Conservation (phyloP, 805 yeast genomes). For the Cyberlindnera suaveolens region DNA sequence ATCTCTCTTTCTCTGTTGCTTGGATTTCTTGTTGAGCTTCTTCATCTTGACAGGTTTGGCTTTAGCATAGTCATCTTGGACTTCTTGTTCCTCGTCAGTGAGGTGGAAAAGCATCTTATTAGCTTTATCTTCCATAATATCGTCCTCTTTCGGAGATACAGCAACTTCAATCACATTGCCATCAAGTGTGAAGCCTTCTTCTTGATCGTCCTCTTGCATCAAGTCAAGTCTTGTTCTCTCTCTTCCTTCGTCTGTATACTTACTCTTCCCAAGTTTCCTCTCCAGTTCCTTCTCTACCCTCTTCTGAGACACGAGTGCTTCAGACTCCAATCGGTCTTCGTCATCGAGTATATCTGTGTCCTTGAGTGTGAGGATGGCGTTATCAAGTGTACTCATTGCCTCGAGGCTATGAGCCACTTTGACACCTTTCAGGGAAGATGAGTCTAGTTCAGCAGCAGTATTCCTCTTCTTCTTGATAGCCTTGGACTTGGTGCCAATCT, state of each 20-base stretch:
- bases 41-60: conserved; percentile 27
- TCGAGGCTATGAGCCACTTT: conserved; percentile 16
- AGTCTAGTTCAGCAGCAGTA: neutral
- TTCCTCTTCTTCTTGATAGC: neutral
- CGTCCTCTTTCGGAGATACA: neutral
- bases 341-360: conserved; percentile 18
- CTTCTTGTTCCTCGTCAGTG: conserved; percentile 9
- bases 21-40: conserved; percentile 20
- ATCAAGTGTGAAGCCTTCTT: conserved; percentile 12
- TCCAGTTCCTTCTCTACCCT: conserved; percentile 13
- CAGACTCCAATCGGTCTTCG: conserved; percentile 20
- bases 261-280: conserved; percentile 7
- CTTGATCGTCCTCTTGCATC: conserved; percentile 9
- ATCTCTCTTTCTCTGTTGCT: conserved; percentile 7
- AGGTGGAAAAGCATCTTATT: conserved; percentile 10
- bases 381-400: conserved; percentile 8
- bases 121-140: neutral
- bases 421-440: conserved; percentile 8
- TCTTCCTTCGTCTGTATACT: conserved; percentile 11
- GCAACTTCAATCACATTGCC: conserved; percentile 4
- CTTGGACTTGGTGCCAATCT: conserved; percentile 5
- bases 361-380: conserved; percentile 19
- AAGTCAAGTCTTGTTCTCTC: conserved; percentile 13
- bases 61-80: conserved; percentile 17
- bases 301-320: conserved; percentile 10